Conservation (phyloP, 768 basidiomycete genomes). For the Trametes sanguinea region DNA sequence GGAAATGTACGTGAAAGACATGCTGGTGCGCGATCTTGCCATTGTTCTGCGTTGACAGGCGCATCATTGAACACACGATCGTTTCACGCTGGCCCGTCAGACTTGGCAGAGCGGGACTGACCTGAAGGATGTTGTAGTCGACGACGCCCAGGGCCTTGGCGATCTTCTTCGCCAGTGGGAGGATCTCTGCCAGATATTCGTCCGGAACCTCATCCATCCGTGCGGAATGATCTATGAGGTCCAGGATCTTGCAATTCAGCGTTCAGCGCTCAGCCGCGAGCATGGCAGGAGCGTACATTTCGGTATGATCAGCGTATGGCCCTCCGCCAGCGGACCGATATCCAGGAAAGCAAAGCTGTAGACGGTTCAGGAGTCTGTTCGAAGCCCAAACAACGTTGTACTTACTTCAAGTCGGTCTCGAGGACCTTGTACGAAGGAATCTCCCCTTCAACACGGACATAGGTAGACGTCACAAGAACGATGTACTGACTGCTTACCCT, state of each 20-base stretch:
- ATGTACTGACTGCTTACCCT: conserved; percentile 46
- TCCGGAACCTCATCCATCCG: conserved; percentile 89
- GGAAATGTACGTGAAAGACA: conserved; percentile 91
- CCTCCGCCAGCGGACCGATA: conserved; percentile 82
- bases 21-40: conserved; percentile 54
- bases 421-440: conserved; percentile 86
- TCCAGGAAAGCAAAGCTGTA: conserved; percentile 78
- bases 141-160: conserved; percentile 69
- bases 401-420: conserved; percentile 64
- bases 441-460: conserved; percentile 53
- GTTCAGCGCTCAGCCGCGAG: too few relatives aligned
- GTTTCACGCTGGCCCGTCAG: too few relatives aligned
- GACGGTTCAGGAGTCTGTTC: neutral
- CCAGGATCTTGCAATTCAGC: too few relatives aligned
- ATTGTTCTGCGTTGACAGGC: conserved; percentile 54
- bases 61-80: too few relatives aligned
- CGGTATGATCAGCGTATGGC: conserved; percentile 89
- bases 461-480: too few relatives aligned
- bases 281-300: conserved; percentile 58
- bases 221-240: conserved; percentile 67
- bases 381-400: neutral
- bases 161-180: conserved; percentile 88
- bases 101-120: conserved; percentile 16
- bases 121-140: conserved; percentile 86
- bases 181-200: conserved; percentile 70